phyloP scores from a whole-genome alignment of 2,329 filamentous ascomycete species.

The Talaromyces marneffei region DNA sequence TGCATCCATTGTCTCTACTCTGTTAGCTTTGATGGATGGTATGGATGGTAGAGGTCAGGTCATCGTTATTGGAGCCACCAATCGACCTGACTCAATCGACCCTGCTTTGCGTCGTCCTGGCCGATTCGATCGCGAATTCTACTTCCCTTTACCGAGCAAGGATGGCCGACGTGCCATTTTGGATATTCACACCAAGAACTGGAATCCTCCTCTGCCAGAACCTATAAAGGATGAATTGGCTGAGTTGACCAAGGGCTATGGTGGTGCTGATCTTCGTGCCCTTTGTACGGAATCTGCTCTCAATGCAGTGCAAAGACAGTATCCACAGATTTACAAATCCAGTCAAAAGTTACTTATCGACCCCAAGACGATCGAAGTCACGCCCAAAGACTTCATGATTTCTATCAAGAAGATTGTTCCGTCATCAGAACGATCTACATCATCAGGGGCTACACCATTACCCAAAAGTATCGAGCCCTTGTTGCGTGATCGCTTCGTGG shows the following conservation, averaged over 20 bases:
- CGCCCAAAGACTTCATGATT: conserved; percentile 93
- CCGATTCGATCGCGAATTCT: conserved; percentile 95
- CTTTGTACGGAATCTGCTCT: conserved; percentile 93
- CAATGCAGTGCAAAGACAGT: conserved; percentile 91
- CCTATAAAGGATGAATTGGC: conserved; percentile 75
- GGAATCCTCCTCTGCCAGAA: conserved; percentile 69
- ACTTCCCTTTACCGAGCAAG: conserved; percentile 84
- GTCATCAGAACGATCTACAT: conserved; percentile 83
- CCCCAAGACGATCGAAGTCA: conserved; percentile 73
- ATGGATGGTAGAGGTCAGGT: conserved; percentile 99
- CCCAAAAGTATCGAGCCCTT: conserved; percentile 76
- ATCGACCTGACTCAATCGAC: conserved; percentile 92
- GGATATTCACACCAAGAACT: conserved; percentile 91
- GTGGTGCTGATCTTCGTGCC: conserved; percentile 88
- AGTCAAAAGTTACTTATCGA: conserved; percentile 86
- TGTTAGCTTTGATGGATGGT: conserved; percentile 92
- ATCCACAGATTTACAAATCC: conserved; percentile 91
- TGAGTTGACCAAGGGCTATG: conserved; percentile 89
- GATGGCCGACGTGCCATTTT: conserved; percentile 78
- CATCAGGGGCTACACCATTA: conserved; percentile 75
- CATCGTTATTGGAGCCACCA: conserved; percentile 97
- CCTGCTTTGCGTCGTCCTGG: conserved; percentile 90
- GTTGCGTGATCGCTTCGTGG: conserved; percentile 63
- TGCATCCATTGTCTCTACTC: conserved; percentile 89
- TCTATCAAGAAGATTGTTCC: conserved; percentile 95